Percentiles rank a stretch among this genome's conserved stretches.
phyloP scores from a whole-genome alignment of 2,329 filamentous ascomycete species.

The Cercospora sesami region DNA sequence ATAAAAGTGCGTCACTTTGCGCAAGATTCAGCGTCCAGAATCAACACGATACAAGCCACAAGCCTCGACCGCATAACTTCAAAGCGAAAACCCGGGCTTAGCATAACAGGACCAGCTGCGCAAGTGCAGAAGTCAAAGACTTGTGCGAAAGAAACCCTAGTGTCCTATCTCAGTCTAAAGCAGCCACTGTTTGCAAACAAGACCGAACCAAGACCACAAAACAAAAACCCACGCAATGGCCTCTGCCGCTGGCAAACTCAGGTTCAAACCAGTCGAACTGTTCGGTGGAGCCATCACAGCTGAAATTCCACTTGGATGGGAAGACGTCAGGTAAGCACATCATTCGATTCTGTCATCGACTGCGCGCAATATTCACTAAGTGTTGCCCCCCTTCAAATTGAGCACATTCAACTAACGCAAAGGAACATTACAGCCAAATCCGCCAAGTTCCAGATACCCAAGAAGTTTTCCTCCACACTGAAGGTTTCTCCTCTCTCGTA shows the following conservation, averaged over 20 bases:
- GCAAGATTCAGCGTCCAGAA: not conserved
- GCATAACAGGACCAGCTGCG: not conserved
- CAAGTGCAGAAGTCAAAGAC: not conserved
- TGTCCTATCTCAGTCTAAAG: not conserved
- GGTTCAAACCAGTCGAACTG: conserved; percentile 44
- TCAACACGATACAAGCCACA: not conserved
- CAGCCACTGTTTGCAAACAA: not conserved
- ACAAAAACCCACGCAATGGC: not conserved
- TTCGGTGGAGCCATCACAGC: conserved; percentile 71
- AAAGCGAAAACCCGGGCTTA: too few relatives aligned
- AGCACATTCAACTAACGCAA: too few relatives aligned
- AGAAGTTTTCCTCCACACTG: conserved; percentile 83
- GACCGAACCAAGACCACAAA: not conserved
- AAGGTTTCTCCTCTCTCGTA: conserved; percentile 83
- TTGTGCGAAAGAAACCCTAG: not conserved
- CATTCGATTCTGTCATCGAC: not conserved
- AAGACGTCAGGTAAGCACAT: conserved; percentile 66
- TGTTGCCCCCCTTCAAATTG: too few relatives aligned
- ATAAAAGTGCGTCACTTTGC: conserved; percentile 1
- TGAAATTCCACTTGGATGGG: conserved; percentile 67
- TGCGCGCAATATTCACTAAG: too few relatives aligned
- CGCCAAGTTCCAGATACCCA: conserved; percentile 82
- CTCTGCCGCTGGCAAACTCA: not conserved
- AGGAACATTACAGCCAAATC: conserved; percentile 68
- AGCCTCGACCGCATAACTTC: not conserved